These are phyloP conservation scores for Venturiaceae sp. DNA, from an alignment of 2,329 filamentous ascomycete genomes.

Conservation along the genomic window DNA sequence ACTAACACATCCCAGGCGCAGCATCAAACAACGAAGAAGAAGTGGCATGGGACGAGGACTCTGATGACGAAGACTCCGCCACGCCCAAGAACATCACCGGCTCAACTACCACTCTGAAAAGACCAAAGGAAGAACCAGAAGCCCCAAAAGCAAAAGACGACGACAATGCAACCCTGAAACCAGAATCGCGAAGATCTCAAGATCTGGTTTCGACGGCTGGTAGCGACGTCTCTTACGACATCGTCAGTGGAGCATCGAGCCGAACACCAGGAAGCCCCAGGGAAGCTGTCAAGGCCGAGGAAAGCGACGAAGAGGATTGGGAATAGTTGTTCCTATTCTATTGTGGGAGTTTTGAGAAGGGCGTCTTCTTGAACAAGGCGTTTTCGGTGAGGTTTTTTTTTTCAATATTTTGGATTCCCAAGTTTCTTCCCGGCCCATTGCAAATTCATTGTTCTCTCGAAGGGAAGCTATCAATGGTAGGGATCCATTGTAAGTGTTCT, in stretches of 20 bases:
- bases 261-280: conserved; percentile 61
- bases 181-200: conserved; percentile 12
- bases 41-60: conserved; percentile 62
- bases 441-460: not conserved
- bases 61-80: conserved; percentile 19
- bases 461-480: too few relatives aligned
- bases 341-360: too few relatives aligned
- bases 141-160: conserved; percentile 21
- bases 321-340: conserved; percentile 53
- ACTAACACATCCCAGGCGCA: conserved; percentile 40
- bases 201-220: conserved; percentile 57
- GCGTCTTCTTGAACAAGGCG: too few relatives aligned
- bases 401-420: not conserved
- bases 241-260: conserved; percentile 59
- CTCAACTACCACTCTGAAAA: conserved; percentile 10
- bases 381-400: not conserved
- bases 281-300: conserved; percentile 35
- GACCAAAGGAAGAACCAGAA: conserved; percentile 16
- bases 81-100: conserved; percentile 11
- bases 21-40: conserved; percentile 64
- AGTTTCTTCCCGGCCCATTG: not conserved
- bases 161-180: conserved; percentile 29
- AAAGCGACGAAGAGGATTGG: conserved; percentile 64
- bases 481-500: too few relatives aligned
- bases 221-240: conserved; percentile 92